These are phyloP conservation scores for Omphalea diandra DNA, from an alignment of 441 rosid genomes.

Conservation along the genomic window DNA sequence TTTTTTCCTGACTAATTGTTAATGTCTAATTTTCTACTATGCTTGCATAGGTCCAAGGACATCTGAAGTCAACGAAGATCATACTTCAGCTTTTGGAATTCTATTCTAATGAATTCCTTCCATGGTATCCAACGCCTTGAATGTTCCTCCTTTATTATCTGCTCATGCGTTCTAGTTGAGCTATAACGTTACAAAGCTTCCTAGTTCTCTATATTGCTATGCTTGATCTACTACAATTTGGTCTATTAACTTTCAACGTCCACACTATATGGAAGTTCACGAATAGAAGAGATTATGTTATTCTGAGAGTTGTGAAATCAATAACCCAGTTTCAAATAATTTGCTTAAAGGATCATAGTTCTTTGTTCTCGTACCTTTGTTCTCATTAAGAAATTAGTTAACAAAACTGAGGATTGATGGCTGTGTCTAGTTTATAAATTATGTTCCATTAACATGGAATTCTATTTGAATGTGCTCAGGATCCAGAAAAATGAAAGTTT, in stretches of 20 bases:
- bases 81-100: constrained; percentile 70
- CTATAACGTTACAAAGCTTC: constrained; percentile 6
- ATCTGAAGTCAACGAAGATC: constrained; percentile 43
- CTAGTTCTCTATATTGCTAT: neutral
- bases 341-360: neutral
- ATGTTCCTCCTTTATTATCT: constrained; percentile 11
- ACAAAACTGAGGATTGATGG: too few species aligned
- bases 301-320: neutral
- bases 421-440: too few species aligned
- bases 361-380: too few species aligned
- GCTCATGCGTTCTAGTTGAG: neutral
- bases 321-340: neutral
- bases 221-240: constrained; percentile 5
- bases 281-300: neutral
- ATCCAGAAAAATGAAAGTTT: constrained; percentile 55
- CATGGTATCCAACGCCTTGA: constrained; percentile 54
- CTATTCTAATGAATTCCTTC: constrained; percentile 62
- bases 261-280: neutral
- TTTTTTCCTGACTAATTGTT: neutral
- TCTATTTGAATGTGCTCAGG: constrained; percentile 44
- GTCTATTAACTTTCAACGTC: neutral
- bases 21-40: constrained; percentile 13
- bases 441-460: constrained; percentile 26
- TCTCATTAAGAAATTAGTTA: too few species aligned
- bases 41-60: constrained; percentile 56